These are phyloP conservation scores for Monascus ruber DNA, from an alignment of 2,329 filamentous ascomycete species.

Conservation along the genomic window DNA sequence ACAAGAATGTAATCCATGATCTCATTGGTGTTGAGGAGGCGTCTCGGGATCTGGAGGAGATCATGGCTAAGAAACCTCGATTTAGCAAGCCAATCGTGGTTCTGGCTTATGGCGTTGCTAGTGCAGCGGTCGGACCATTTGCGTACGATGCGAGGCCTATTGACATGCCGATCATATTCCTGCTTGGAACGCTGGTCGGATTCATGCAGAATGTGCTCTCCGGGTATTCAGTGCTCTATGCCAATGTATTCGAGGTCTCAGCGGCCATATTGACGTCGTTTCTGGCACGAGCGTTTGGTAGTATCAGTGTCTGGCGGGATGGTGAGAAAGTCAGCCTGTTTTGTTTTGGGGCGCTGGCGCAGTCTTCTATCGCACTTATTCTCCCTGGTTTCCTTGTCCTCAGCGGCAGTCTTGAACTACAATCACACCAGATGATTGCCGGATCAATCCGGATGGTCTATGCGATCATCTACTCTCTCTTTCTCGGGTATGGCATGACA, in stretches of 20 bases:
- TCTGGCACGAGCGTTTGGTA: neutral
- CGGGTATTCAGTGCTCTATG: neutral
- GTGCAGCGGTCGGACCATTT: neutral
- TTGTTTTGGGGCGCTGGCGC: neutral
- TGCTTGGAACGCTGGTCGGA: neutral
- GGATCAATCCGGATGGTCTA: conserved; percentile 1
- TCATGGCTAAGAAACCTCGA: neutral
- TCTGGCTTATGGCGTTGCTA: neutral
- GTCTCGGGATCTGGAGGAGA: neutral
- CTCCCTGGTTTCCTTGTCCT: conserved; percentile 1
- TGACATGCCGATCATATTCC: conserved; percentile 1
- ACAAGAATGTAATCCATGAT: conserved; percentile 1
- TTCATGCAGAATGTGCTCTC: neutral
- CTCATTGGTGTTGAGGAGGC: neutral
- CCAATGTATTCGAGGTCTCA: neutral
- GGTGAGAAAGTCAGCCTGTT: neutral
- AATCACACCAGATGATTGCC: conserved; percentile 1
- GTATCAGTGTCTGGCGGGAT: neutral
- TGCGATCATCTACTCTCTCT: conserved; percentile 1
- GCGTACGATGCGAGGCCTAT: neutral
- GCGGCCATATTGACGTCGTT: neutral
- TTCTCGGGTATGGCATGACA: neutral
- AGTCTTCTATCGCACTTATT: conserved; percentile 1
- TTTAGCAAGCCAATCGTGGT: neutral
- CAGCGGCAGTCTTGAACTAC: conserved; percentile 1